Evolutionary conservation across 352 stramenopile genomes (phyloP), one percentile per base, ranked within the genome.

Genomic region (Pythium rishiriense): DNA sequence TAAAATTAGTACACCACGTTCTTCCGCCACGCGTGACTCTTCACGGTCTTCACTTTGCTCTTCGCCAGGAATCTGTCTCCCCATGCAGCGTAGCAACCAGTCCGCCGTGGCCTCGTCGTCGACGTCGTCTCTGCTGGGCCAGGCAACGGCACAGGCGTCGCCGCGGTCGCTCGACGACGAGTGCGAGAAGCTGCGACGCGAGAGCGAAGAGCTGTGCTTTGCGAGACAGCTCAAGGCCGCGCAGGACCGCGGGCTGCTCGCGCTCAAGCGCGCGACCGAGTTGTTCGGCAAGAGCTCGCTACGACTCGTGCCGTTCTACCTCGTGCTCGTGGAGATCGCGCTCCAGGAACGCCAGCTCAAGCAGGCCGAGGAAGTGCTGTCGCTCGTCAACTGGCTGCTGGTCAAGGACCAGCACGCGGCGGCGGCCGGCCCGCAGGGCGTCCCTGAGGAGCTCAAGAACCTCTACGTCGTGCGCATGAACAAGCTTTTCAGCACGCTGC

Each of bases 331-430:
- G 9, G 76, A 90, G 21, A 81, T 92, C 26, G 72, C 74, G 9
- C 68, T 92, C 39, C 68, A 80, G 55, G 73, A 89, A 49, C 72
- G 74, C 6, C 76, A 89, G 41, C 68, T 90, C 42, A 85, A 85
- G 47, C 76, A 81, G 58, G 78, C 79, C 1, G 81, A 92, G 49
- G 78, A 90, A 45, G 61, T 88, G 22, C 71, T 92, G 2, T 84
- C 80, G 4, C 73, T 90, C 15, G 70, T 89, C 54, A 89, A 90
- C 70, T 92, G 81, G 81, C 73, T 88, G 42, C 53, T 90, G 29
- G 76, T 92, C 39, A 88, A 89, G 61, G 75, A 85, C 52, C 72
- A 66, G 19, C 46, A 51, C 25, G 47, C 31, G 0, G 4, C 19
- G 25, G 24, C 39, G 25, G 14, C 4, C 50, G 5, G 24, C 41